Percentiles rank a stretch among this genome's conserved stretches.
Conservation (phyloP, 1,139 yeast genomes). For the Saccharomyces hybrid region DNA sequence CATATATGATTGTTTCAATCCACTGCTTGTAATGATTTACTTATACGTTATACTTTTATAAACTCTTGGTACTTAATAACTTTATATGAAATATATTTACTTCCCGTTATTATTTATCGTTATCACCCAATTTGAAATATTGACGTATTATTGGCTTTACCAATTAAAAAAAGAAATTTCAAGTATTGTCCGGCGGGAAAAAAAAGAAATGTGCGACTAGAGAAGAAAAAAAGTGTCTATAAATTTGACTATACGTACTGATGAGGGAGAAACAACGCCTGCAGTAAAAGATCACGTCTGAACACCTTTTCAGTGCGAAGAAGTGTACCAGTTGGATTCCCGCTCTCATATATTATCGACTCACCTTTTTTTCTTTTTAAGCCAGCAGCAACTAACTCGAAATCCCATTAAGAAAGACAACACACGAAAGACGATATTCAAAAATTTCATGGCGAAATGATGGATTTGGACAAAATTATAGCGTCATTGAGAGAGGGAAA, state of each 20-base stretch:
- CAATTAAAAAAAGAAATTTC: too few relatives aligned
- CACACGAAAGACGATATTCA: neutral
- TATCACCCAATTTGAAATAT: too few relatives aligned
- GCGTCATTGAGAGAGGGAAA: conserved; percentile 65
- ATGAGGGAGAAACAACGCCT: neutral
- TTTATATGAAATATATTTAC: neutral
- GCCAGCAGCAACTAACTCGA: neutral
- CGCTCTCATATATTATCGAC: too few relatives aligned
- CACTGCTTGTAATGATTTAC: neutral
- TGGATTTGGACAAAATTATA: conserved; percentile 37
- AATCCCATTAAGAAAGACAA: too few relatives aligned
- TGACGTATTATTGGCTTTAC: too few relatives aligned
- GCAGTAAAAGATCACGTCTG: too few relatives aligned
- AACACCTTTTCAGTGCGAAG: too few relatives aligned
- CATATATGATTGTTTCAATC: neutral
- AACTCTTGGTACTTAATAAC: neutral
- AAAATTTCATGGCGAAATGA: conserved; percentile 5
- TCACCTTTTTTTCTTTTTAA: too few relatives aligned
- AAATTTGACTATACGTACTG: neutral
- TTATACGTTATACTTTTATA: neutral
- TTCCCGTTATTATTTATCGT: too few relatives aligned
- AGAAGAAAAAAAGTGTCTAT: neutral
- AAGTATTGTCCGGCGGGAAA: neutral
- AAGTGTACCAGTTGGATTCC: too few relatives aligned
- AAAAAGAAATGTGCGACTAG: neutral